Evolutionary conservation across 371 early-diverging fungal genomes (phyloP).

Genomic region (Mortierella sp.): DNA sequence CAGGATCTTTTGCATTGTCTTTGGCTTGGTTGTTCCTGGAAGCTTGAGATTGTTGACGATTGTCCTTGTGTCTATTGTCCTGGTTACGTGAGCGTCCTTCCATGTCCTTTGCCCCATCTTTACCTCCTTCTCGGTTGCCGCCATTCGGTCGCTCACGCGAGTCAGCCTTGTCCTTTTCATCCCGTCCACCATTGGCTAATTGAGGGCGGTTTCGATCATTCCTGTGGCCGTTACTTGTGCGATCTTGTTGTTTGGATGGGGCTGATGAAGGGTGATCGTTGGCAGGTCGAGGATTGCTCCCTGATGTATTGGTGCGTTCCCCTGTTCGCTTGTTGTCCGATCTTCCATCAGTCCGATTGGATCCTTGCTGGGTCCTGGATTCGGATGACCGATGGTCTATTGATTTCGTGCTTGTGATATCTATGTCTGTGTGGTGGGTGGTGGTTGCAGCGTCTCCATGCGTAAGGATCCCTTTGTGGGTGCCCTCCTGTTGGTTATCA

Average conservation of each 20-base stretch:
- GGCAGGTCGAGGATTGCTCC: not conserved
- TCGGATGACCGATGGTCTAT: slow-evolving; percentile 4
- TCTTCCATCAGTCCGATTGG: slow-evolving; percentile 7
- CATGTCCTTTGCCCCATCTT: slow-evolving; percentile 14
- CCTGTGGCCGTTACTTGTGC: slow-evolving; percentile 9
- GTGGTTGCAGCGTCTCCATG: not conserved
- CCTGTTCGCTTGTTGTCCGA: slow-evolving; percentile 9
- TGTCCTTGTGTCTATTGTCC: slow-evolving; percentile 19
- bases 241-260: slow-evolving; percentile 13
- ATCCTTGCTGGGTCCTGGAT: slow-evolving; percentile 1
- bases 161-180: slow-evolving; percentile 9
- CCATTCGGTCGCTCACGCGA: slow-evolving; percentile 4
- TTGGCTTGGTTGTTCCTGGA: slow-evolving; percentile 12
- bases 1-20: slow-evolving; percentile 11
- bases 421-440: not conserved
- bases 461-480: not conserved
- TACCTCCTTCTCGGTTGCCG: slow-evolving; percentile 9
- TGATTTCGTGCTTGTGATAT: not conserved
- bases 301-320: not conserved
- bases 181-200: slow-evolving; percentile 3
- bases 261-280: slow-evolving; percentile 16
- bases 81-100: slow-evolving; percentile 24
- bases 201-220: slow-evolving; percentile 24
- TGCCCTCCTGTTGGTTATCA: not conserved
- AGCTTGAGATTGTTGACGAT: slow-evolving; percentile 14